Base-by-base conservation (phyloP, 345 rosid genomes). In the Syzygium aromaticum region DNA sequence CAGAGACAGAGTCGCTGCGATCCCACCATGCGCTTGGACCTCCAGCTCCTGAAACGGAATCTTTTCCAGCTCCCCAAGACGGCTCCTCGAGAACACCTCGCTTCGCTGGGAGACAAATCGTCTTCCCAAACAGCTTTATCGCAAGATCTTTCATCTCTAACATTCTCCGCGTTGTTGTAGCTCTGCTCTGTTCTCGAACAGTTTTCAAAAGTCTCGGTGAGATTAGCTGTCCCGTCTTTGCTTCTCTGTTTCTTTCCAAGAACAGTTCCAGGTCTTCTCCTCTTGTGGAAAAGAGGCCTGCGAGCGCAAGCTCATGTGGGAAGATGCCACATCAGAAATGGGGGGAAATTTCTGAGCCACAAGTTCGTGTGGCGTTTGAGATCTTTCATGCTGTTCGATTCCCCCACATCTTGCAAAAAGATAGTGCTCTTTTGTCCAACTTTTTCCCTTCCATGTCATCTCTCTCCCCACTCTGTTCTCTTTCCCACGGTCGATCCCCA, bases 111-210 rank as follows among this genome's bases (percentile, higher is more conserved):
- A 54, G 91, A 86, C 86, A 10, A 77, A 94, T 94, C 86, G 89
- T 93, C 91, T 90, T 89, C 27, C 96, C 96, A 53, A 94, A 94
- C 57, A 94, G 91, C 92, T 91, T 94, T 61, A 94, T 90, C 3
- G 89, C 91, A 27, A 90, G 52, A 51, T 90, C 89, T 30, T 63
- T 89, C 25, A 87, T 49, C 52, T 88, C 89, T 64, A 91, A 87
- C 95, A 92, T 94, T 84, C 73, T 86, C 53, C 57, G 51, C 30
- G 22, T 38, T 64, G 27, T 16, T 85, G 23, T 40, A 5, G 11
- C 54, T n/a, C 78, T 40, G 54, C 40, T 52, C 64, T 23, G 56
- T 73, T 52, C 63, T 57, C 23, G 40, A 67, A 17, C 77, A 30
- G 77, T 15, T 17, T 7, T 28, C 21, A 8, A 8, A 67, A 21